Evolutionary conservation across 2,329 filamentous ascomycete species (phyloP), one percentile per base, ranked within the genome.

Genomic region (Exophiala lecanii-corni): DNA sequence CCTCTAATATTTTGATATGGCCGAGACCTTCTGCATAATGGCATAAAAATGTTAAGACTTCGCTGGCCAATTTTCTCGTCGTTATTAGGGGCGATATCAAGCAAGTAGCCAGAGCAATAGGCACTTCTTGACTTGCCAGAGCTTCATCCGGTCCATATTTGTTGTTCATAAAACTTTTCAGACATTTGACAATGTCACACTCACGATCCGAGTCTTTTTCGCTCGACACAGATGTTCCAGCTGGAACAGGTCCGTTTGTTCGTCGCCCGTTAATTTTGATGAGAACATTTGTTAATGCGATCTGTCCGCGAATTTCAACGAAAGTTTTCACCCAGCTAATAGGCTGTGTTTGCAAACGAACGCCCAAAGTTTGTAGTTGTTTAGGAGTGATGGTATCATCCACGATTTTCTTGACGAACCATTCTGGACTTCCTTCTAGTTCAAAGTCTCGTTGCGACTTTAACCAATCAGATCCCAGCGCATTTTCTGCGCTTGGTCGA

Each of bases 81-180:
- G 89, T 92, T 45, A 98, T 73, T 39, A 92, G 81, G 6, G 89
- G 84, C 6, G 89, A 95, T 39, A 89, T 86, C 44, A 98, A 73
- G 23, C 88, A 95, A 16, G 81, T 89, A 37, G 84, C 86, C 33
- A 98, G 74, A 1, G 92, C 86, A 44, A 92, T 81, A 51, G 96
- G 83, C 51, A 97, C 86, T 61, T 89, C 87, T 60, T 92, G 86
- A 61, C 97, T 89, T 48, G 80, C 74, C 45, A 98, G 73, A 13
- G 92, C 92, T 74, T 98, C 89, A 62, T 98, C 92, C 49, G 92
- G 91, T 49, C 92, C 92, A 63, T 94, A 97, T 63, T 95, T 96
- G 77, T 96, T 98, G 79, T 98, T 98, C 85, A 97, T 94, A 45
- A 97, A 69, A 23, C 89, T 89, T 71, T 97, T 97, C 45, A 98